Percentiles rank a stretch among this genome's conserved stretches.
Conservation (phyloP, 768 basidiomycete species). For the Boletus patriciae region DNA sequence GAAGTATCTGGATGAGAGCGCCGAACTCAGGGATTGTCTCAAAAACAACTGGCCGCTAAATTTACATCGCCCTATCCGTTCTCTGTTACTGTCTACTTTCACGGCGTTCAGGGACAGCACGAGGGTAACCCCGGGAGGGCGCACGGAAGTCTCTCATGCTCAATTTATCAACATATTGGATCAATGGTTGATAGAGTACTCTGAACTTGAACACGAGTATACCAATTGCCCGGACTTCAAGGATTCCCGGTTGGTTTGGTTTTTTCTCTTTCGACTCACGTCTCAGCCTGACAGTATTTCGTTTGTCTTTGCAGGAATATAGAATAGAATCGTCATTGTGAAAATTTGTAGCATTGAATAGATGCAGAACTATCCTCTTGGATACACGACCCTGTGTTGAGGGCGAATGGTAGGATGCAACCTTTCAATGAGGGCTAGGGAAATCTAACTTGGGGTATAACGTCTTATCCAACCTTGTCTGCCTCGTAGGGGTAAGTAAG, state of each 20-base stretch:
- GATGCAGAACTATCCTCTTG: too few relatives aligned
- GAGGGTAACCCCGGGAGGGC: neutral
- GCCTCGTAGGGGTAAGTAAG: too few relatives aligned
- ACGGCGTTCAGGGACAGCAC: neutral
- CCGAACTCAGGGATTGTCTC: neutral
- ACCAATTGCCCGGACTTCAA: neutral
- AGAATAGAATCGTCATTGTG: too few relatives aligned
- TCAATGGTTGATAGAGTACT: neutral
- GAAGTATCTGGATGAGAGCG: neutral
- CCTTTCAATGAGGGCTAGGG: too few relatives aligned
- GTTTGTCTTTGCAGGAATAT: too few relatives aligned
- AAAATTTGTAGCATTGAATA: too few relatives aligned
- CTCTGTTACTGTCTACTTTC: neutral
- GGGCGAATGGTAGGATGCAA: too few relatives aligned
- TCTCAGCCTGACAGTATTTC: too few relatives aligned
- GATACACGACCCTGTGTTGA: too few relatives aligned
- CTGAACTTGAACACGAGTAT: neutral
- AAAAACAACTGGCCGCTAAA: neutral
- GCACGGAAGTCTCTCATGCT: neutral
- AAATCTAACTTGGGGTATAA: too few relatives aligned
- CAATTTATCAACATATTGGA: conserved; percentile 1
- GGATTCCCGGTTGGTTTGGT: neutral
- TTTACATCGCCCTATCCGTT: neutral
- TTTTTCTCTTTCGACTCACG: neutral
- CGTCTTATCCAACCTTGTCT: too few relatives aligned